These are phyloP conservation scores for Metschnikowia shivogae DNA, from an alignment of 805 yeast species.

Conservation along the genomic window DNA sequence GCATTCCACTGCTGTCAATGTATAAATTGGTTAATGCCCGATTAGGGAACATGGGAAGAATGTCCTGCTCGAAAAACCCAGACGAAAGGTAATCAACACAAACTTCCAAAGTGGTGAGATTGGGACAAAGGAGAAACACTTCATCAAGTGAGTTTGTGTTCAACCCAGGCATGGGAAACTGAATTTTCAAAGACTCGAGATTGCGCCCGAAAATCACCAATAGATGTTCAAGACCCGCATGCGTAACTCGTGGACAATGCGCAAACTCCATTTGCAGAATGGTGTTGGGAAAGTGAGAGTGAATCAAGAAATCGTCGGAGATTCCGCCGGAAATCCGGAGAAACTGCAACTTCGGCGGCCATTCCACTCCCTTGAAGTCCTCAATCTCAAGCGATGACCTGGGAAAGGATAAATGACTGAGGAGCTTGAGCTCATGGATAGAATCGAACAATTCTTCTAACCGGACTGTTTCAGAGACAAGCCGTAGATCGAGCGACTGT, in stretches of 20 bases:
- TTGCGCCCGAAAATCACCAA: conserved; percentile 62
- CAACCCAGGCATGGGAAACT: conserved; percentile 86
- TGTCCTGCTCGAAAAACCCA: conserved; percentile 32
- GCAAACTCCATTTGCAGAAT: conserved; percentile 73
- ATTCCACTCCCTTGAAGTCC: conserved; percentile 46
- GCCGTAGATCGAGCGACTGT: conserved; percentile 66
- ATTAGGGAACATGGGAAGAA: conserved; percentile 21
- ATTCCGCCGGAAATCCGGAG: conserved; percentile 86
- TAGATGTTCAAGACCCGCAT: conserved; percentile 59
- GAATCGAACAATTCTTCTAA: conserved; percentile 74
- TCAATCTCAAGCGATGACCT: conserved; percentile 75
- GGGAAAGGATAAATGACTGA: conserved; percentile 82
- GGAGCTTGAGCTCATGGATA: conserved; percentile 53
- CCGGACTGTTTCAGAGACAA: conserved; percentile 89
- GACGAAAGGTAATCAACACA: conserved; percentile 75
- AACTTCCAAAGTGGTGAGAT: conserved; percentile 56
- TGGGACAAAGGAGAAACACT: conserved; percentile 73
- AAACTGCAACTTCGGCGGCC: conserved; percentile 79
- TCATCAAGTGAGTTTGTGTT: conserved; percentile 66
- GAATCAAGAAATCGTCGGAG: conserved; percentile 69
- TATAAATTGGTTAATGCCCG: conserved; percentile 58
- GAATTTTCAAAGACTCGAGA: conserved; percentile 58
- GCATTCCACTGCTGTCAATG: conserved; percentile 79
- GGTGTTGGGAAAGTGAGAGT: conserved; percentile 67
- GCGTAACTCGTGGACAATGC: conserved; percentile 78